phyloP scores from a whole-genome alignment of 2,329 filamentous ascomycete genomes.

The Teratosphaeria zuluensis region DNA sequence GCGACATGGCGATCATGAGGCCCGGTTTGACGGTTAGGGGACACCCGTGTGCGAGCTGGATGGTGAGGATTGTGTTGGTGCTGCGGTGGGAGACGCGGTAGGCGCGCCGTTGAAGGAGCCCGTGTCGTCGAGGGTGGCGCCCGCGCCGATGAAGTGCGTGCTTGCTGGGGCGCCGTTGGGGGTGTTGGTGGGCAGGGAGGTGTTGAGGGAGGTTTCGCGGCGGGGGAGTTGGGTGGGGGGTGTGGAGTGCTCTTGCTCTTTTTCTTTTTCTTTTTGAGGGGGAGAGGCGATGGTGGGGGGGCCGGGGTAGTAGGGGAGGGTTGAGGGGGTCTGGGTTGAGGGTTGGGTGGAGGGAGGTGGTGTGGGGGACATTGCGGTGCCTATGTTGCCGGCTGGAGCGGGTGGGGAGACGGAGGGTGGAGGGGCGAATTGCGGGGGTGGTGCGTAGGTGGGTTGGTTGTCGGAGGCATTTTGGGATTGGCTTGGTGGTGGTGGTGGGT shows the following conservation, averaged over 20 bases:
- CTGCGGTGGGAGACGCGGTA: constrained; percentile 90
- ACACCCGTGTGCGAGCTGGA: constrained; percentile 83
- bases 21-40: constrained; percentile 75
- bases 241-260: constrained; percentile 13
- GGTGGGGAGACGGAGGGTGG: constrained; percentile 26
- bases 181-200: neutral
- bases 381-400: constrained; percentile 18
- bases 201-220: constrained; percentile 11
- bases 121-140: constrained; percentile 61
- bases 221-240: constrained; percentile 19
- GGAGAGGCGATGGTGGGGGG: constrained; percentile 26
- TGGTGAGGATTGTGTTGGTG: constrained; percentile 76
- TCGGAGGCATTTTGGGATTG: constrained; percentile 4
- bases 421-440: constrained; percentile 25
- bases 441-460: constrained; percentile 16
- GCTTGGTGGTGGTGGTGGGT: neutral
- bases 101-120: constrained; percentile 94
- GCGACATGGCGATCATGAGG: constrained; percentile 91
- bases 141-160: constrained; percentile 53
- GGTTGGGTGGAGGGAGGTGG: constrained; percentile 7
- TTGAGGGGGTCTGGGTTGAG: constrained; percentile 15
- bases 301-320: constrained; percentile 26
- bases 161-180: constrained; percentile 12
- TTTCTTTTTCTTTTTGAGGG: constrained; percentile 22
- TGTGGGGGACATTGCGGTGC: constrained; percentile 8